Base-by-base conservation (phyloP, 352 stramenopile genomes). In the Phytophthora brassicae region DNA sequence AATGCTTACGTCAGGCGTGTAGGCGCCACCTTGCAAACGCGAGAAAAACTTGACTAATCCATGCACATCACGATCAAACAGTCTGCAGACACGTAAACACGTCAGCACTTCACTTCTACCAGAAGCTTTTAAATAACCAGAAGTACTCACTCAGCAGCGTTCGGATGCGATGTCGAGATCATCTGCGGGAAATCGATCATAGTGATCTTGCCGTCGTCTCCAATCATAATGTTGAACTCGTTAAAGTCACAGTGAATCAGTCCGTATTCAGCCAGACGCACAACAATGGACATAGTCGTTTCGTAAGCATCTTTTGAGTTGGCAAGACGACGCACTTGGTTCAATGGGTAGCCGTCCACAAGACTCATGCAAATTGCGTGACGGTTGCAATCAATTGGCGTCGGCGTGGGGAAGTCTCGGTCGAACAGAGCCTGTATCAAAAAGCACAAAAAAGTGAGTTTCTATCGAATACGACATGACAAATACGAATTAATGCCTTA, bases 151-250 rank as follows among this genome's bases (percentile, higher is more conserved):
- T 99, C 95, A 39, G 88, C 72, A 24, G 98, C 97, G 77, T 99
- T 99, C 6, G 92, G 88, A 75, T 99, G 98, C 22, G 86, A 92
- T 2, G 95, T 99, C 8, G 92, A 99, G 48, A 99, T 97, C 97
- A 99, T 99, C 83, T 99, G 98, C 12, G 98, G 98, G 74, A 99
- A 99, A 89, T 99, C 98, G 78, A 99, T 99, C 72, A 99, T 96
- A 14, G 97, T 99, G 16, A 99, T 90, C 71, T 96, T 88, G 50
- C 89, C 80, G 35, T 76, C 69, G 44, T 95, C 81, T 74, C 97
- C 90, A 22, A 99, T 94, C 90, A 99, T 98, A 47, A 99, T 88
- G 78, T 99, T 99, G 79, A 99, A 99, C 80, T 99, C 98, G 84
- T 99, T 99, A 69, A 99, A 98, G 77, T 99, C 98, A 70, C 98